These are phyloP conservation scores for Cladophialophora carrionii DNA, from an alignment of 2,329 filamentous ascomycete species.

Conservation along the genomic window DNA sequence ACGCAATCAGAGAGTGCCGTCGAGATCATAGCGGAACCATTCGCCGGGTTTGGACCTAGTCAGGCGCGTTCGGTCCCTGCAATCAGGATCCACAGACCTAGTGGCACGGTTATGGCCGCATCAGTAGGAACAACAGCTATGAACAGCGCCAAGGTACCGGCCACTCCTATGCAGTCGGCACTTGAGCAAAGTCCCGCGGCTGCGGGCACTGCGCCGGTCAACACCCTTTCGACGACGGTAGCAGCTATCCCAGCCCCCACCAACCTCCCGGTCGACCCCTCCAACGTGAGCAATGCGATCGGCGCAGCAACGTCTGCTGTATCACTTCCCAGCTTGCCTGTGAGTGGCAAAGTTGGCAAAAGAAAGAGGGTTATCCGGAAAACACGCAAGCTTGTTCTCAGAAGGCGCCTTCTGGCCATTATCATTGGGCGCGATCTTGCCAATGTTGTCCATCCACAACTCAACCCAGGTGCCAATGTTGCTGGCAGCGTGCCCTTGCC, in stretches of 20 bases:
- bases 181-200: constrained; percentile 9
- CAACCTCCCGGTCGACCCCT: constrained; percentile 5
- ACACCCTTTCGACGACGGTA: neutral
- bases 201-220: neutral
- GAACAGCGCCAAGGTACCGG: constrained; percentile 5
- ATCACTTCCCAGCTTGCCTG: neutral
- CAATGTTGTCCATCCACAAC: constrained; percentile 25
- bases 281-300: constrained; percentile 7
- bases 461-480: constrained; percentile 16
- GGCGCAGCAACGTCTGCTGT: constrained; percentile 1
- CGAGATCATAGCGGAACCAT: neutral
- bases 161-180: constrained; percentile 15
- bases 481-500: constrained; percentile 6
- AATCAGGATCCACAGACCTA: constrained; percentile 31
- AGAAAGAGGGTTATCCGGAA: constrained; percentile 24
- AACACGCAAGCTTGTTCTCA: constrained; percentile 27
- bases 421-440: constrained; percentile 33
- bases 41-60: neutral
- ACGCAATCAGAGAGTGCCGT: constrained; percentile 10
- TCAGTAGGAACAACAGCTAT: constrained; percentile 13
- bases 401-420: constrained; percentile 26
- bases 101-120: constrained; percentile 21
- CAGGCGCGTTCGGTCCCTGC: constrained; percentile 14
- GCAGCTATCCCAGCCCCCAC: neutral
- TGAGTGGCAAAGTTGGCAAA: constrained; percentile 11